Evolutionary conservation across 176 grass and related monocot species (phyloP).

Genomic region (Juncus inflexus): DNA sequence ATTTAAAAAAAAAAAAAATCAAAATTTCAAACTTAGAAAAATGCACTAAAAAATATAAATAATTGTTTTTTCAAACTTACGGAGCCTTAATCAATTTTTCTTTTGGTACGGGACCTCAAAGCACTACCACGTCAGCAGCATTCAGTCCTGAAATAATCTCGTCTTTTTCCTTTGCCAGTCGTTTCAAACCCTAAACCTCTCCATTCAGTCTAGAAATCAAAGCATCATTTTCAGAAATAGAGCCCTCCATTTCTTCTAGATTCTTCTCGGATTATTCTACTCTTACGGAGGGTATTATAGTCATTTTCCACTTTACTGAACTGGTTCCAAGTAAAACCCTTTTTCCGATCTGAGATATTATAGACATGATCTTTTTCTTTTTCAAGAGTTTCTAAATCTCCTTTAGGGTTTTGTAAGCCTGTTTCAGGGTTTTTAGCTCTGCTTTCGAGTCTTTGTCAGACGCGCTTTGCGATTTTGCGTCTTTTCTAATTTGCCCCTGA

Average conservation of each 20-base stretch:
- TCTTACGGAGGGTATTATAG: conserved; percentile 13
- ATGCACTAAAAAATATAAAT: too few species aligned
- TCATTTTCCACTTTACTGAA: conserved; percentile 18
- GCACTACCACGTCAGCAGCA: background rate
- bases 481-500: conserved; percentile 19
- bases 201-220: conserved; percentile 18
- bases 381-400: conserved; percentile 2
- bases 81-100: too few species aligned
- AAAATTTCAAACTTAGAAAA: too few species aligned
- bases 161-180: conserved; percentile 20
- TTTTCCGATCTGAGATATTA: conserved; percentile 2
- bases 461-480: background rate
- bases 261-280: too few species aligned
- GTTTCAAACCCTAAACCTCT: conserved; percentile 17
- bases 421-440: conserved; percentile 23
- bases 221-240: conserved; percentile 16
- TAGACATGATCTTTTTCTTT: conserved; percentile 9
- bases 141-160: conserved; percentile 7
- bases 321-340: conserved; percentile 29
- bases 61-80: too few species aligned
- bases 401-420: conserved; percentile 19
- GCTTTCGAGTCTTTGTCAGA: background rate
- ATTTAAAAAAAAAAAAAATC: too few species aligned
- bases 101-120: too few species aligned
- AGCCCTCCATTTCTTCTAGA: conserved; percentile 15